Evolutionary conservation across 768 basidiomycete species (phyloP), one percentile per base, ranked within the genome.

Genomic region (Tulasnella sp.): DNA sequence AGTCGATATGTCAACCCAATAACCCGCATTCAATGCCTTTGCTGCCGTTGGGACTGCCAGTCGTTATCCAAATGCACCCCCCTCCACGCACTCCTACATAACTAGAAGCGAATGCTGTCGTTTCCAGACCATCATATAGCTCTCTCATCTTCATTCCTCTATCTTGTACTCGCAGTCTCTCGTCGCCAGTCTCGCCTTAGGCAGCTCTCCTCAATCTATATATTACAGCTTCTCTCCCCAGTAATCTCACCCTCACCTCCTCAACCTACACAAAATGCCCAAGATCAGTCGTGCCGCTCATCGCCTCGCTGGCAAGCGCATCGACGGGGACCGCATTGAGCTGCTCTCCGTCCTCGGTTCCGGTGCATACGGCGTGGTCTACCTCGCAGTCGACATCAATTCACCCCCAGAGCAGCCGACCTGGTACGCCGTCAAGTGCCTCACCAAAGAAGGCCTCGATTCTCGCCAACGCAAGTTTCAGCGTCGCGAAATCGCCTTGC

Each of bases 301-400:
- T 32, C 57, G 85, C 81, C 83, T 87, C 55, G 80, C 85, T 76
- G 96, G 96, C 69, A 91, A 91, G 80, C 84, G 90, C 83, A 94
- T 99, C 86, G 94, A 96, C 87, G 88, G 89, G 80, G 91, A 90
- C 81, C 86, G 89, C 72, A 89, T 98, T 78, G 89, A 95, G 84
- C 91, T 99, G 79, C 89, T 93, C 81, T 90, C 93, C 82, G 88
- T 96, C 80, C 89, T 99, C 73, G 97, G 97, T 46, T 90, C 93
- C 44, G 97, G 97, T 16, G 96, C 96, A 32, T 99, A 98, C 83
- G 97, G 97, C 76, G 91, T 96, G 81, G 97, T 98, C 15, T 98
- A 97, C 84, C 92, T 93, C 77, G 96, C 94, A 35, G 86, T 93
- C 79, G 92, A 92, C 82, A 82, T 84, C 57, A 82, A 83, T 88